Base-by-base conservation (phyloP, 257 asterid species). In the Solanum pennellii region DNA sequence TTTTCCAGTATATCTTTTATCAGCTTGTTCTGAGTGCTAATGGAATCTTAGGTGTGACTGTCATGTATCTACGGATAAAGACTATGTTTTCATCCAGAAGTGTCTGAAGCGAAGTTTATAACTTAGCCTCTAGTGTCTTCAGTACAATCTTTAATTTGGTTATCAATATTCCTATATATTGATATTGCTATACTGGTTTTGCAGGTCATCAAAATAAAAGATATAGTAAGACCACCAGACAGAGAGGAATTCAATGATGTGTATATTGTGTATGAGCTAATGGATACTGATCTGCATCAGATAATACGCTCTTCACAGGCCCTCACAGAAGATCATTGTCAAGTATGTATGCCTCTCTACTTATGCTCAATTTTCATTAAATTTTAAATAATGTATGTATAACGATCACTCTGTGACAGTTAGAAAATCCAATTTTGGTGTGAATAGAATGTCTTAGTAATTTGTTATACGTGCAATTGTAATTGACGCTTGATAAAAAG, bases 221-320 rank as follows among this genome's bases (percentile, higher is more conserved):
- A 96, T 84, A 92, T 96, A 33, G 88, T 95, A 33, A 86, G 89
- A 86, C 99, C 98, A n/a, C 94, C 94, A 3, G 94, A 93, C 23
- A 93, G 88, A 83, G 92, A 89, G 86, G 95, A 90, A 41, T 96
- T 93, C 68, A 92, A 89, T 42, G 99, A 96, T 65, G 99, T 96
- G 82, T 96, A 96, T 86, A 92, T 95, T 73, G 98, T 93, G 21
- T 94, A 93, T 86, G 98, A 96, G 86, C 88, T 96, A 20, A 94
- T 95, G 99, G 99, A 95, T 89, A 96, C 99, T 27, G 99, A 96
- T 91, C 91, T 96, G 86, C 97, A 95, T 86, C 98, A 96, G 93
- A 95, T 96, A 47, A 94, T 96, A 88, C 88, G 94, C 87, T 96
- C 99, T 37, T 66, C 95, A 6, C 99, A 95, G 91, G 91, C 88